Percentiles rank a stretch among this genome's conserved stretches.
Evolutionary conservation across 257 asterid genomes (phyloP).

Genomic region (Forsythia suspensa): DNA sequence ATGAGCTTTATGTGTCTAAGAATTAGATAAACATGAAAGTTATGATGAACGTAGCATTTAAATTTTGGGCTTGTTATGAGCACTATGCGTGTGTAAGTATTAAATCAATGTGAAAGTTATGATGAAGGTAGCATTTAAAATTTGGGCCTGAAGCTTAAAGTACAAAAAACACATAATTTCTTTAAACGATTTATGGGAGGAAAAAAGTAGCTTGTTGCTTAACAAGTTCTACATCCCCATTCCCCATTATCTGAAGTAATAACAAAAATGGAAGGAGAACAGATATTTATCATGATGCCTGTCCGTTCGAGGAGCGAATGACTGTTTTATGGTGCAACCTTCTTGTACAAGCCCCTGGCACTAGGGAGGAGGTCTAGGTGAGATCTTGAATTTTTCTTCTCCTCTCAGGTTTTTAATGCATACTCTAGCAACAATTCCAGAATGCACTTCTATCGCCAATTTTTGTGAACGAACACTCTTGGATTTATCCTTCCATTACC

Average conservation of each 20-base stretch:
- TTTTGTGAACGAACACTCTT: neutral
- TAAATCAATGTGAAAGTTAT: neutral
- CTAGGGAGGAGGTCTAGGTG: neutral
- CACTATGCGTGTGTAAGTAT: neutral
- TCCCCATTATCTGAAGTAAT: conserved; percentile 1
- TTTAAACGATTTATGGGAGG: neutral
- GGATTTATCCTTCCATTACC: conserved; percentile 4
- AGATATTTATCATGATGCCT: neutral
- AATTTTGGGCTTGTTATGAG: neutral
- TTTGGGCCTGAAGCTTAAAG: neutral
- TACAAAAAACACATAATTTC: too few species aligned
- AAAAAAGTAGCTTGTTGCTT: neutral
- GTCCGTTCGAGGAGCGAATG: neutral
- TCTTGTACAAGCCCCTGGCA: neutral
- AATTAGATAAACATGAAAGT: neutral
- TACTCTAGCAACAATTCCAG: neutral
- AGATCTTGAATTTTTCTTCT: neutral
- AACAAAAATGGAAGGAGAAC: neutral
- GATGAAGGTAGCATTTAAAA: neutral
- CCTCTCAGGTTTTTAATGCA: neutral
- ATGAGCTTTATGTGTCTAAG: neutral
- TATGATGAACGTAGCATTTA: neutral
- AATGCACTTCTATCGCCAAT: neutral
- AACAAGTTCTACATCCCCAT: neutral
- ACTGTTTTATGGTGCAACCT: conserved; percentile 1